Conservation (phyloP, 257 asterid species). For the Scutellaria barbata region DNA sequence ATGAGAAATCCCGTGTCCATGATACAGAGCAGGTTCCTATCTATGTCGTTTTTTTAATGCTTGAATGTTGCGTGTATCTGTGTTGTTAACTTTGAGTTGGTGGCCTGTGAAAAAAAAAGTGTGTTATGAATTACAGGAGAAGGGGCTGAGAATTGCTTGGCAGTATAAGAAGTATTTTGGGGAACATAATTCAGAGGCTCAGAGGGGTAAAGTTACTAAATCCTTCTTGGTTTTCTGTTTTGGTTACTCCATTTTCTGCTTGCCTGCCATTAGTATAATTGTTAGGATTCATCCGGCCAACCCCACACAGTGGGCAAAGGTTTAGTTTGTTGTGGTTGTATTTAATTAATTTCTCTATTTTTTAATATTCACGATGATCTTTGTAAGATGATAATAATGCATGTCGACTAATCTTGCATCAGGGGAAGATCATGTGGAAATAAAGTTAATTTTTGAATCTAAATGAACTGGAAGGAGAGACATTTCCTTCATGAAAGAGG, state of each 20-base stretch:
- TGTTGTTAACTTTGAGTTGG: conserved; percentile 10
- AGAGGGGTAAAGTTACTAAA: conserved; percentile 54
- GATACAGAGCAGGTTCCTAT: conserved; percentile 70
- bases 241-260: neutral
- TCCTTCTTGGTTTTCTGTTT: conserved; percentile 18
- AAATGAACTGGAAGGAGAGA: conserved; percentile 5
- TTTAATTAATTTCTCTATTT: conserved; percentile 11
- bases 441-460: neutral
- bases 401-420: neutral
- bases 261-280: neutral
- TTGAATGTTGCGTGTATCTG: neutral
- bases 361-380: conserved; percentile 9
- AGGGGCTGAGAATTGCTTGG: conserved; percentile 96
- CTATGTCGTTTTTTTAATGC: conserved; percentile 22
- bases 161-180: conserved; percentile 90
- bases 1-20: conserved; percentile 65
- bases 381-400: neutral
- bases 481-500: conserved; percentile 1
- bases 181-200: conserved; percentile 68
- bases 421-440: conserved; percentile 16
- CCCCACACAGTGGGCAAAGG: no score
- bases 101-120: conserved; percentile 27
- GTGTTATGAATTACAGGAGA: conserved; percentile 56
- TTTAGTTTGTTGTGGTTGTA: neutral
- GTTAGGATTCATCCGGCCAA: no score